Conservation (phyloP, 2,329 filamentous ascomycete genomes). For the Botrytis cinerea region DNA sequence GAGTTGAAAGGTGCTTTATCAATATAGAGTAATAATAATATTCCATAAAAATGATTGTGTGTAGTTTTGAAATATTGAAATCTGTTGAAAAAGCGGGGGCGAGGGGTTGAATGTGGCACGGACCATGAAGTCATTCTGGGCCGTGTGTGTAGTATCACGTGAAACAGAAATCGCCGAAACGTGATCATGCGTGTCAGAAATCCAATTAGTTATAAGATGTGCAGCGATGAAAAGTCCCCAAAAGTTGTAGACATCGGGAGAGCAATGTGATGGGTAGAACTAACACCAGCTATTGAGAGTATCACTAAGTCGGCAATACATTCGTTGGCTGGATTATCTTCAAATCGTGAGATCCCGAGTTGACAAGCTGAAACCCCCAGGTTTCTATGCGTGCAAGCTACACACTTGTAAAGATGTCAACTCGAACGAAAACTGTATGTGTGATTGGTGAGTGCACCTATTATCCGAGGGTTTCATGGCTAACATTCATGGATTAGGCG, state of each 20-base stretch:
- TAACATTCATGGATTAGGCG: constrained; percentile 51
- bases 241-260: background rate
- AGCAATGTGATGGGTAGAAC: background rate
- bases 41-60: background rate
- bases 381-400: constrained; percentile 17
- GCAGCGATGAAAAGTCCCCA: background rate
- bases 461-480: background rate
- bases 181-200: constrained; percentile 11
- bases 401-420: constrained; percentile 15
- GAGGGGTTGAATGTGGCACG: background rate
- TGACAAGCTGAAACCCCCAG: background rate
- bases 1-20: background rate
- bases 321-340: background rate
- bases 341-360: background rate
- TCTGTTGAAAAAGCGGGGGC: background rate
- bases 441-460: constrained; percentile 33
- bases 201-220: background rate
- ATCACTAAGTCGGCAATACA: background rate
- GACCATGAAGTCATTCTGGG: too few relatives aligned
- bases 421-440: constrained; percentile 34
- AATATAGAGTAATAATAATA: too few relatives aligned
- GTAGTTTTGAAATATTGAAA: background rate
- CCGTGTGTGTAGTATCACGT: background rate
- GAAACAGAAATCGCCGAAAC: background rate
- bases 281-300: background rate